phyloP scores from a whole-genome alignment of 805 yeast species.

The Metschnikowia continentalis region DNA sequence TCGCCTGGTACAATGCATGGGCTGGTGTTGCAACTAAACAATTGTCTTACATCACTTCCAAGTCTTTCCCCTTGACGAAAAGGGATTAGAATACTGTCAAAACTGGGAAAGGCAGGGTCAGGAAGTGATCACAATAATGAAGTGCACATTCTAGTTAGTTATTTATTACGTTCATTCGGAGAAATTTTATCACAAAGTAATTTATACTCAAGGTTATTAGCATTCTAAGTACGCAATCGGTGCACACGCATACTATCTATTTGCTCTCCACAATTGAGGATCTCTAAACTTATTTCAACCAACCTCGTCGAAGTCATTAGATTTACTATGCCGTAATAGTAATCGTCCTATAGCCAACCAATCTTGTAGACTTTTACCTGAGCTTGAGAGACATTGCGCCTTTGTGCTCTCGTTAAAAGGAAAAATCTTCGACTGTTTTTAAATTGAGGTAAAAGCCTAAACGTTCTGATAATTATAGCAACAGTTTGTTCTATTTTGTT shows the following conservation, averaged over 20 bases:
- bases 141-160: background rate
- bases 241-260: background rate
- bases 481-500: background rate
- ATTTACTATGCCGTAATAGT: too few species aligned
- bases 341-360: too few species aligned
- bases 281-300: background rate
- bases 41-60: slow-evolving; percentile 13
- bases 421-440: background rate
- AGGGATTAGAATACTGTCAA: background rate
- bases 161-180: background rate
- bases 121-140: background rate
- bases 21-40: slow-evolving; percentile 18
- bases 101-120: background rate
- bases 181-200: background rate
- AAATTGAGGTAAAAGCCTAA: background rate
- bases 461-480: too few species aligned
- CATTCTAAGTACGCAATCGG: background rate
- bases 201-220: background rate
- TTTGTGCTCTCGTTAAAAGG: too few species aligned
- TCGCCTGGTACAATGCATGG: slow-evolving; percentile 18
- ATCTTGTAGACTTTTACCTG: too few species aligned
- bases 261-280: background rate
- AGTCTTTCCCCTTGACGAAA: slow-evolving; percentile 2
- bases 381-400: too few species aligned
- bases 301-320: too few species aligned